Percentiles rank a stretch among this genome's conserved stretches.
phyloP scores from a whole-genome alignment of 768 basidiomycete species.

The Gloeopeniophorella convolvens region DNA sequence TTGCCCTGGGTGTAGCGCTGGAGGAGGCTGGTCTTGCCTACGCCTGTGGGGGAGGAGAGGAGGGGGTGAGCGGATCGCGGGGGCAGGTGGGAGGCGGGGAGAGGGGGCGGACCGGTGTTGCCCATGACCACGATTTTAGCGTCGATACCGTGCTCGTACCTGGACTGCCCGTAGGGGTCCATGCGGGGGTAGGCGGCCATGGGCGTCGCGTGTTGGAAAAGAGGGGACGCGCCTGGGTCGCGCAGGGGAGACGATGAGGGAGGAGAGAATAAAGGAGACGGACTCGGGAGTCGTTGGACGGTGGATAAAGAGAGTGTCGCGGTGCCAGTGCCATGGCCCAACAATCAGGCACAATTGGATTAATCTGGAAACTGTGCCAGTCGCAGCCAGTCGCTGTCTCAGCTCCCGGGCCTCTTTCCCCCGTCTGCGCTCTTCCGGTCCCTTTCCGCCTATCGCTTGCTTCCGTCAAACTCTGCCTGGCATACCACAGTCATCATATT shows the following conservation, averaged over 20 bases:
- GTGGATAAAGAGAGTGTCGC: conserved; percentile 26
- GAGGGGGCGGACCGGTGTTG: conserved; percentile 47
- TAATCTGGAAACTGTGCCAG: too few species aligned
- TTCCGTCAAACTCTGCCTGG: too few species aligned
- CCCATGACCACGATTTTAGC: conserved; percentile 96
- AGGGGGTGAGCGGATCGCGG: neutral
- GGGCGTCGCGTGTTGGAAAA: conserved; percentile 21
- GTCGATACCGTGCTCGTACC: conserved; percentile 82
- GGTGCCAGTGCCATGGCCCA: neutral
- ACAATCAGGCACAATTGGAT: too few species aligned
- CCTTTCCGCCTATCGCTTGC: too few species aligned
- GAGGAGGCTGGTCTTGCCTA: conserved; percentile 89
- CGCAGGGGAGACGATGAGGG: conserved; percentile 33
- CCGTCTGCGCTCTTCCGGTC: too few species aligned
- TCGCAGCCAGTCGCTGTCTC: too few species aligned
- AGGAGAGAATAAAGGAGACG: conserved; percentile 7
- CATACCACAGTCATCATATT: conserved; percentile 4
- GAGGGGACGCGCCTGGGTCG: conserved; percentile 33
- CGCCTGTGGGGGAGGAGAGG: conserved; percentile 41
- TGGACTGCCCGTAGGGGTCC: conserved; percentile 61
- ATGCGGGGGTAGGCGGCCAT: conserved; percentile 56
- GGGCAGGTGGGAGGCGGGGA: conserved; percentile 8
- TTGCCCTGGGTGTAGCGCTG: conserved; percentile 87
- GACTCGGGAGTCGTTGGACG: conserved; percentile 21
- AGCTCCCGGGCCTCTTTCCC: too few species aligned